Conservation (phyloP, 176 grass and related monocot species). For the Oryza nivara region DNA sequence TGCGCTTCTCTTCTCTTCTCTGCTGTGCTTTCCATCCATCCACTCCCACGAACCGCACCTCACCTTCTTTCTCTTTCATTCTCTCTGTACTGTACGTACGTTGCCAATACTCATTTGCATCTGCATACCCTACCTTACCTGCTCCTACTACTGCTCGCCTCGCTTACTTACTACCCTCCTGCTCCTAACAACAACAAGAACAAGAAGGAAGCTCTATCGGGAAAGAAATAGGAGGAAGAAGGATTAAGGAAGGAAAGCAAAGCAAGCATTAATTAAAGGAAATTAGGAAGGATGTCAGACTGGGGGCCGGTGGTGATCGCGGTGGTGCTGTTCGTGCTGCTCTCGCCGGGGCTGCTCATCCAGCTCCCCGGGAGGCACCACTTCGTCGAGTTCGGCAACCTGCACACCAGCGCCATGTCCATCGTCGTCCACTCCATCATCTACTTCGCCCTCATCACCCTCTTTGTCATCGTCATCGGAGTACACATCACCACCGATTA, state of each 20-base stretch:
- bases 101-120: not conserved
- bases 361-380: conserved; percentile 46
- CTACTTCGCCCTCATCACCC: conserved; percentile 58
- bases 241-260: too few species aligned
- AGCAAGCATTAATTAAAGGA: too few species aligned
- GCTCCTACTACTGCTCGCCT: too few species aligned
- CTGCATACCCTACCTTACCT: not conserved
- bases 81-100: not conserved
- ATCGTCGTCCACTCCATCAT: conserved; percentile 60
- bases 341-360: conserved; percentile 61
- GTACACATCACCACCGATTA: conserved; percentile 55
- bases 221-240: too few species aligned
- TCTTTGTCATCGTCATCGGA: conserved; percentile 63
- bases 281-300: conserved; percentile 37
- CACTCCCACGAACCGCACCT: not conserved
- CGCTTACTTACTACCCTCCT: not conserved
- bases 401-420: conserved; percentile 56
- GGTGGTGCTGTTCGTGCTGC: conserved; percentile 61
- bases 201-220: too few species aligned
- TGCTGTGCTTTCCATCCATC: not conserved
- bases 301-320: conserved; percentile 63
- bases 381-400: conserved; percentile 51
- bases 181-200: not conserved
- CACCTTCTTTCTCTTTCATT: not conserved
- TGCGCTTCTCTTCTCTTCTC: not conserved